Evolutionary conservation across 306 rosid species (phyloP).

Genomic region (Casuarina glauca): DNA sequence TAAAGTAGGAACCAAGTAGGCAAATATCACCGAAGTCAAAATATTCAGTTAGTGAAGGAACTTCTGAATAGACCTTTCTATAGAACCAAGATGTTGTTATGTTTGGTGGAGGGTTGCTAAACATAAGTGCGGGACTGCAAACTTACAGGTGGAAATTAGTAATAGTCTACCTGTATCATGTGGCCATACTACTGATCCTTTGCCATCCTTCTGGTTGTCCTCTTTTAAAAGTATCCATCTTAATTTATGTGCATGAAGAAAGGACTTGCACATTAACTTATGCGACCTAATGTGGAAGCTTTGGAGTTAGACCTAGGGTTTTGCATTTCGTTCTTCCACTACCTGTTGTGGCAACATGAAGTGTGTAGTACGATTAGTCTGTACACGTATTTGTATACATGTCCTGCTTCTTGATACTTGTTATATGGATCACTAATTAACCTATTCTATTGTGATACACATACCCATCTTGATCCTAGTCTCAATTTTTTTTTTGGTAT

Average conservation of each 20-base stretch:
- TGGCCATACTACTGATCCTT: no score
- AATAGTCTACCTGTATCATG: no score
- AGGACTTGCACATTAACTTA: neutral
- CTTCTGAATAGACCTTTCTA: no score
- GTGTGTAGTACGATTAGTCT: neutral
- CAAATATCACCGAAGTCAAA: no score
- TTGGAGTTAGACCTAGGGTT: neutral
- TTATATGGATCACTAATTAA: neutral
- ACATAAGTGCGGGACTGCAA: no score
- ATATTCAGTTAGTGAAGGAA: no score
- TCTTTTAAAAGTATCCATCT: neutral
- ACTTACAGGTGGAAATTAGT: no score
- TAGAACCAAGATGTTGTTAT: no score
- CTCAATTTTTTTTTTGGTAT: conserved; percentile 15
- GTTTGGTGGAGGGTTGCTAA: no score
- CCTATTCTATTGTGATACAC: neutral
- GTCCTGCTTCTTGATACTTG: neutral
- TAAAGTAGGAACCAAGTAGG: no score
- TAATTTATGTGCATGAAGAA: no score
- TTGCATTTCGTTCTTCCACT: neutral
- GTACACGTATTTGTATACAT: neutral
- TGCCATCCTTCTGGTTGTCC: neutral
- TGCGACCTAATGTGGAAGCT: neutral
- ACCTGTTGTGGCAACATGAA: neutral
- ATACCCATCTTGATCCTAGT: neutral